A percentile compares a stretch with the other conserved stretches of the same genome.
These are phyloP conservation scores for Coelastrella sp. DNA, from an alignment of 139 green algal genomes.

Conservation along the genomic window DNA sequence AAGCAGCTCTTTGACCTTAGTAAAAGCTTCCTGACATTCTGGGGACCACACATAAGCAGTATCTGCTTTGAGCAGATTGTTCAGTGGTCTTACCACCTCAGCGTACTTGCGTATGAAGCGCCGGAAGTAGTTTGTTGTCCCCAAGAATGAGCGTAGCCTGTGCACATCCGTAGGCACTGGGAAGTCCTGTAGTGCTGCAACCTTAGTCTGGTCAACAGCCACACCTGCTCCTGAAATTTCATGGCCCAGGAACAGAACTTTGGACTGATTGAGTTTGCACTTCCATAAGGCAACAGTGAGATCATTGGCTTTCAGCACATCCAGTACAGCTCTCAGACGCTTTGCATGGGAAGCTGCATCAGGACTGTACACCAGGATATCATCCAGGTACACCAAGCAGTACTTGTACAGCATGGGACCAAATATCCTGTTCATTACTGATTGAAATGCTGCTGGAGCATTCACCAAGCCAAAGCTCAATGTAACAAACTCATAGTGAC, in stretches of 20 bases:
- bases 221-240: not conserved
- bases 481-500: constrained; percentile 43
- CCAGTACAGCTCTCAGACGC: constrained; percentile 7
- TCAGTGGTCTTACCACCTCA: constrained; percentile 4
- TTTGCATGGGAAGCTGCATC: not conserved
- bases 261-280: not conserved
- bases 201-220: constrained; percentile 3
- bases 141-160: not conserved
- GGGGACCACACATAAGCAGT: not conserved
- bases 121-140: constrained; percentile 20
- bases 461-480: constrained; percentile 66
- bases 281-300: not conserved
- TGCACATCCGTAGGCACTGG: not conserved
- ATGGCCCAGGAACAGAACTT: constrained; percentile 25
- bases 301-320: not conserved
- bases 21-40: not conserved
- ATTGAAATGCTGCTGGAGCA: constrained; percentile 64
- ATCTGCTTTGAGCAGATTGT: not conserved
- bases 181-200: constrained; percentile 26
- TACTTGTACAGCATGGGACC: constrained; percentile 47
- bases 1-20: not conserved
- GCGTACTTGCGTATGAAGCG: not conserved
- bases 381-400: constrained; percentile 42
- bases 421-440: constrained; percentile 61
- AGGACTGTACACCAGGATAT: not conserved